Conservation (phyloP, 495 filamentous ascomycete species). For the Choiromyces venosus region DNA sequence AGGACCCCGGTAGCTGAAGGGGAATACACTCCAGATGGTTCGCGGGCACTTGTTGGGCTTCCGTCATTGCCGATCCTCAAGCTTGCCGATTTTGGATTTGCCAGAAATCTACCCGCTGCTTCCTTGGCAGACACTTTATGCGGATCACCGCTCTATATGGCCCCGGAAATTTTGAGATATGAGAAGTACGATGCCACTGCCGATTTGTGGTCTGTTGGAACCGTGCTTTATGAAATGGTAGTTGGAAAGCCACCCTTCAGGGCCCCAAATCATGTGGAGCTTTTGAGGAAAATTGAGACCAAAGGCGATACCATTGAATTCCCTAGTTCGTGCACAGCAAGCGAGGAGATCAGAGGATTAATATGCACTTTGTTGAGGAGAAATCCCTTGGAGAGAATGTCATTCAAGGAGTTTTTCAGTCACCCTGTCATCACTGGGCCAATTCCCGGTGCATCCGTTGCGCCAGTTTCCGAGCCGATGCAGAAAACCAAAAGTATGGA, state of each 20-base stretch:
- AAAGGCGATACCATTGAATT: constrained; percentile 79
- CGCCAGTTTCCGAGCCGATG: constrained; percentile 26
- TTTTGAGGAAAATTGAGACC: constrained; percentile 84
- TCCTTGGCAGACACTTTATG: constrained; percentile 93
- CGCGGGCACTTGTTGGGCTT: constrained; percentile 58
- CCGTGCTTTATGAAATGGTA: constrained; percentile 92
- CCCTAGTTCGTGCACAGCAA: constrained; percentile 64
- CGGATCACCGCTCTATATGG: constrained; percentile 98
- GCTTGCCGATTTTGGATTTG: constrained; percentile 96
- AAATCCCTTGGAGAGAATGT: constrained; percentile 74
- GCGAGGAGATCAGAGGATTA: constrained; percentile 70
- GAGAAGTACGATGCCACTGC: constrained; percentile 96
- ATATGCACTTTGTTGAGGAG: constrained; percentile 77
- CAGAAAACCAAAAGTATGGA: constrained; percentile 3
- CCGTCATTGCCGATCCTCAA: constrained; percentile 89
- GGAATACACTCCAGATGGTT: constrained; percentile 33
- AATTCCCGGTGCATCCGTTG: constrained; percentile 76
- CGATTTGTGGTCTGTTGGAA: constrained; percentile 95
- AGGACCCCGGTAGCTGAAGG: constrained; percentile 14
- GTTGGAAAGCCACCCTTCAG: constrained; percentile 85
- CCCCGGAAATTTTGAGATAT: constrained; percentile 92
- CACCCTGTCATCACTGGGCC: constrained; percentile 65
- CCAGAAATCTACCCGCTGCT: constrained; percentile 78
- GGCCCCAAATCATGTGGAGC: constrained; percentile 87
- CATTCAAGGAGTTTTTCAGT: constrained; percentile 74